Evolutionary conservation across 2,329 filamentous ascomycete species (phyloP).

Genomic region (Aaosphaeria arxii): DNA sequence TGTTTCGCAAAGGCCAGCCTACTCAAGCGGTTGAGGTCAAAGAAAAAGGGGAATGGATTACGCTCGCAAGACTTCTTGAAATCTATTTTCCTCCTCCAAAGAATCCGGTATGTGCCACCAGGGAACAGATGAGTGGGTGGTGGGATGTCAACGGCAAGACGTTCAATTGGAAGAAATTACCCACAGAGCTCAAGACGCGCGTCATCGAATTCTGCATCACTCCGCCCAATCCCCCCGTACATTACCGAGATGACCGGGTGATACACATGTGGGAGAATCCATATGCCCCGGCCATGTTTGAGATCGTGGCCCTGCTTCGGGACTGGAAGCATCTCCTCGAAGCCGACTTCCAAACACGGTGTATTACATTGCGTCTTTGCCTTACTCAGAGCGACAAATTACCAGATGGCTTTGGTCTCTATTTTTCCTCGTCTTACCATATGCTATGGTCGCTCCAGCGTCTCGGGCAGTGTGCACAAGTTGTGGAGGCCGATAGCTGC

Average conservation of each 20-base stretch:
- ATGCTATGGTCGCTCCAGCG: conserved; percentile 9
- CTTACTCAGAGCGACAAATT: conserved; percentile 11
- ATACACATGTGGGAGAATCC: neutral
- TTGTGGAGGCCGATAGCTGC: conserved; percentile 6
- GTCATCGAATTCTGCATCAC: conserved; percentile 18
- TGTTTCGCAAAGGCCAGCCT: neutral
- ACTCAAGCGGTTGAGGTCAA: neutral
- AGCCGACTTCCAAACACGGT: conserved; percentile 12
- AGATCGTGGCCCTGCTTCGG: conserved; percentile 15
- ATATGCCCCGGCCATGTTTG: conserved; percentile 2
- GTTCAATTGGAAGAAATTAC: conserved; percentile 22
- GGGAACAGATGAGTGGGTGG: conserved; percentile 6
- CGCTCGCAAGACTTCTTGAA: conserved; percentile 7
- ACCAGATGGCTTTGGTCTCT: conserved; percentile 8
- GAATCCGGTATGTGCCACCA: conserved; percentile 1
- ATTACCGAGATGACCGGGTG: neutral
- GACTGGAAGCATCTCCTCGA: conserved; percentile 12
- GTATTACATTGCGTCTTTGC: conserved; percentile 11
- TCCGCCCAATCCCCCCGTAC: neutral
- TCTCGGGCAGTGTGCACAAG: conserved; percentile 12
- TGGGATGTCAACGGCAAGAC: conserved; percentile 19
- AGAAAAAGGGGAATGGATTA: conserved; percentile 1
- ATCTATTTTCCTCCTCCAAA: conserved; percentile 4
- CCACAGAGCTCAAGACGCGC: conserved; percentile 24
- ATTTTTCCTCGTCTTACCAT: neutral